These are phyloP conservation scores for Litsea cubeba DNA, from an alignment of 164 flowering plant genomes.

Conservation along the genomic window DNA sequence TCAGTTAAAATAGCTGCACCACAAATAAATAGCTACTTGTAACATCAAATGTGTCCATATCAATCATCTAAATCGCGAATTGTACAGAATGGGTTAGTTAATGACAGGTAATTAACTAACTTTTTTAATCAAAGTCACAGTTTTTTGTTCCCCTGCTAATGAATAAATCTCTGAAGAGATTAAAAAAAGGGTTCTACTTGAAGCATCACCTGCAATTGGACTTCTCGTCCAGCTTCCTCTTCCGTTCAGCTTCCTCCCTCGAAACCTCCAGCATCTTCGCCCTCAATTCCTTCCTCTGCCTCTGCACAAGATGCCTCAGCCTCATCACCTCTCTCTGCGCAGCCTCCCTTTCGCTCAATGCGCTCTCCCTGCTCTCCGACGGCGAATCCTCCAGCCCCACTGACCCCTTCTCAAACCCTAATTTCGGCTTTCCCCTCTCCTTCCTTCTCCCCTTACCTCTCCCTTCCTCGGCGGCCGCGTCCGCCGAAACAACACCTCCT, in stretches of 20 bases:
- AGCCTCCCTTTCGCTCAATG: slow-evolving; percentile 69
- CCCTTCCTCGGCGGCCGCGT: slow-evolving; percentile 24
- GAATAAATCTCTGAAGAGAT: neutral
- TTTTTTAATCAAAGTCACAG: too few relatives aligned
- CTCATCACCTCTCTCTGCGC: slow-evolving; percentile 93
- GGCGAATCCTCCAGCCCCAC: slow-evolving; percentile 21
- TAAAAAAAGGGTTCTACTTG: neutral
- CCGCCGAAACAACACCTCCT: slow-evolving; percentile 11
- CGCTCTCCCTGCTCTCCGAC: slow-evolving; percentile 54
- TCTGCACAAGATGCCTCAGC: slow-evolving; percentile 65
- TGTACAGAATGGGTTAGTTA: too few relatives aligned
- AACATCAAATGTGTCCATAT: too few relatives aligned
- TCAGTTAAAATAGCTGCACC: too few relatives aligned
- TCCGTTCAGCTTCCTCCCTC: slow-evolving; percentile 88
- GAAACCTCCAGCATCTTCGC: slow-evolving; percentile 88
- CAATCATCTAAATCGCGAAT: too few relatives aligned
- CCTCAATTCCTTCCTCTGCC: slow-evolving; percentile 84
- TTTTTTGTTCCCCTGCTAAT: too few relatives aligned
- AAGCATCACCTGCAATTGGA: slow-evolving; percentile 66
- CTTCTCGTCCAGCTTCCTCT: slow-evolving; percentile 89
- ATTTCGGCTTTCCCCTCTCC: slow-evolving; percentile 31
- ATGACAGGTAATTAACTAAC: too few relatives aligned
- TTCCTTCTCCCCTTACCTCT: slow-evolving; percentile 31
- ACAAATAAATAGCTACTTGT: too few relatives aligned
- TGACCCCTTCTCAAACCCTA: slow-evolving; percentile 18